Conservation (phyloP, 2,329 filamentous ascomycete genomes). For the Xylaria digitata region DNA sequence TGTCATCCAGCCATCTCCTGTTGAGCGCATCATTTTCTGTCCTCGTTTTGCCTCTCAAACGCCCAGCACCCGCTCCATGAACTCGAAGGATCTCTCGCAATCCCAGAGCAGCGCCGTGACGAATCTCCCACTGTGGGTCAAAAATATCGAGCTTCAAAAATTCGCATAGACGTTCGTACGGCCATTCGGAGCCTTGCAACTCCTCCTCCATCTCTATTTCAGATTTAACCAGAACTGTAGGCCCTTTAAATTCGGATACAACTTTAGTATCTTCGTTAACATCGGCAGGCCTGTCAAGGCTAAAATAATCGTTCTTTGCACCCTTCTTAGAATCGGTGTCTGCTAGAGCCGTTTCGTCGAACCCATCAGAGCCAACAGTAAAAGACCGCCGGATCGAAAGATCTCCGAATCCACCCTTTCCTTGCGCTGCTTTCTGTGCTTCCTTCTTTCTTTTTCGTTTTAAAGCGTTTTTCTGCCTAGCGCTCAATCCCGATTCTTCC, state of each 20-base stretch:
- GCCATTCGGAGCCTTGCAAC: constrained; percentile 87
- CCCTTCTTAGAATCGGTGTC: constrained; percentile 69
- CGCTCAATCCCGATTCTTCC: constrained; percentile 82
- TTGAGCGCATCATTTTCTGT: constrained; percentile 83
- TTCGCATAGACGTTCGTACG: constrained; percentile 92
- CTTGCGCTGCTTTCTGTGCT: constrained; percentile 84
- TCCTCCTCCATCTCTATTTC: constrained; percentile 82
- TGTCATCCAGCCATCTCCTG: constrained; percentile 87
- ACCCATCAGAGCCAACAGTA: constrained; percentile 70
- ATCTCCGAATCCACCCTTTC: constrained; percentile 90
- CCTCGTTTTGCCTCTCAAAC: constrained; percentile 75
- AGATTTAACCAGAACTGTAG: constrained; percentile 82
- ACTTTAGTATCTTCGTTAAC: constrained; percentile 92
- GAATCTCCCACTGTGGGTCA: constrained; percentile 92
- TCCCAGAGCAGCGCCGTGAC: constrained; percentile 95
- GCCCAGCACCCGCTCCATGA: constrained; percentile 90
- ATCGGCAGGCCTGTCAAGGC: constrained; percentile 79
- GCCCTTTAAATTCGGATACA: constrained; percentile 94
- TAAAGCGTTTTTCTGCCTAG: constrained; percentile 91
- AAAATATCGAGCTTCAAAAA: constrained; percentile 95
- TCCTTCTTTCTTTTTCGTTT: constrained; percentile 95
- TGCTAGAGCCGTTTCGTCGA: constrained; percentile 68
- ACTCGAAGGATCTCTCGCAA: constrained; percentile 89
- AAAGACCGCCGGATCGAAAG: constrained; percentile 75
- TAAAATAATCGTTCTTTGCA: constrained; percentile 87